phyloP scores from a whole-genome alignment of 495 filamentous ascomycete genomes.

The Aspergillus hancockii region DNA sequence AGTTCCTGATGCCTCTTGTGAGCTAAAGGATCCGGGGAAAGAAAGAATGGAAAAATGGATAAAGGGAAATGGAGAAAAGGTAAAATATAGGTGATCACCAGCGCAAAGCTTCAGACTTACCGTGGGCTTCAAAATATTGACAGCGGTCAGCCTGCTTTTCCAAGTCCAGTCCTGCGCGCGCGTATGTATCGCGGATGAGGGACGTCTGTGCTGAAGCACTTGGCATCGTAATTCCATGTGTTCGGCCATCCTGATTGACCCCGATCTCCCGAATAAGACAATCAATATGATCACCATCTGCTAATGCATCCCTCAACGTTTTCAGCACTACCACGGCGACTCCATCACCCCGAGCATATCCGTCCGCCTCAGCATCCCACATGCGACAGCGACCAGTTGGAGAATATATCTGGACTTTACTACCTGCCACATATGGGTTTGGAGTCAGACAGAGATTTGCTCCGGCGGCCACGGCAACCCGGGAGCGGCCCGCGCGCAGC shows the following conservation, averaged over 20 bases:
- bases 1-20: slow-evolving; percentile 10
- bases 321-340: slow-evolving; percentile 35
- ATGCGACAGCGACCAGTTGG: slow-evolving; percentile 23
- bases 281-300: slow-evolving; percentile 32
- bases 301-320: slow-evolving; percentile 26
- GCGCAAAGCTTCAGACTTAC: slow-evolving; percentile 34
- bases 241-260: slow-evolving; percentile 34
- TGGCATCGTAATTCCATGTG: slow-evolving; percentile 57
- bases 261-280: slow-evolving; percentile 34
- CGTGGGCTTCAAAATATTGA: slow-evolving; percentile 23
- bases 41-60: too few species aligned
- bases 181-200: slow-evolving; percentile 48
- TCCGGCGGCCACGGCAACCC: slow-evolving; percentile 28
- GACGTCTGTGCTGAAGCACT: slow-evolving; percentile 50
- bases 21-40: too few species aligned
- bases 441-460: slow-evolving; percentile 24
- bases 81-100: too few species aligned
- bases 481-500: slow-evolving; percentile 34
- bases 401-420: slow-evolving; percentile 4
- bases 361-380: slow-evolving; percentile 38
- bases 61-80: too few species aligned
- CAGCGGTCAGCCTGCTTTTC: neutral
- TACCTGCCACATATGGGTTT: slow-evolving; percentile 3
- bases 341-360: slow-evolving; percentile 48
- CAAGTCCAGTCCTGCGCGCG: slow-evolving; percentile 34